These are phyloP conservation scores for Mycena maculata DNA, from an alignment of 768 basidiomycete genomes.

Conservation along the genomic window DNA sequence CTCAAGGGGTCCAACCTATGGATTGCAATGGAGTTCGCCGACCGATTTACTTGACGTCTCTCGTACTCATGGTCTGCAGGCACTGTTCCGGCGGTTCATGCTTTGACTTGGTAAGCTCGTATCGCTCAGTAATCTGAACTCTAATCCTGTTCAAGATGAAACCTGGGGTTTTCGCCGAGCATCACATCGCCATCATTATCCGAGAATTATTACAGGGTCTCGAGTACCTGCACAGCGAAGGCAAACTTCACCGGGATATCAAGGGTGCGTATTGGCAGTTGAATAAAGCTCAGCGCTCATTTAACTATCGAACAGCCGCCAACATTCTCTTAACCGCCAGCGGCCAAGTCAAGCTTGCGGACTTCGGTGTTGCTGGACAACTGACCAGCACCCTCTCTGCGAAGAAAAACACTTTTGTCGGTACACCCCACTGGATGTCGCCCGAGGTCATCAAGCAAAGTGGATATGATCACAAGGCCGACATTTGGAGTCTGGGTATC, in stretches of 20 bases:
- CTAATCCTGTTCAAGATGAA: slow-evolving; percentile 79
- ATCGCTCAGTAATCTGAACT: slow-evolving; percentile 24
- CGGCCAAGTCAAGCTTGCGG: slow-evolving; percentile 97
- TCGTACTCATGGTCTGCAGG: slow-evolving; percentile 50
- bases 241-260: slow-evolving; percentile 98
- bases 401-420: slow-evolving; percentile 98
- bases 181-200: slow-evolving; percentile 98
- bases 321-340: slow-evolving; percentile 93
- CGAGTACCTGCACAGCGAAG: slow-evolving; percentile 95
- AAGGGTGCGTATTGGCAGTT: slow-evolving; percentile 74
- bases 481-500: slow-evolving; percentile 98
- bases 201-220: slow-evolving; percentile 92
- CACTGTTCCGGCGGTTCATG: slow-evolving; percentile 99
- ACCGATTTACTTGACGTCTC: background rate
- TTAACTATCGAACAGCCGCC: slow-evolving; percentile 68
- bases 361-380: slow-evolving; percentile 99
- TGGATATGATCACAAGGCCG: slow-evolving; percentile 98
- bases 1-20: slow-evolving; percentile 96
- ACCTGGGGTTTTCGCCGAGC: slow-evolving; percentile 96
- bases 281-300: slow-evolving; percentile 16
- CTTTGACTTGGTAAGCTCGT: slow-evolving; percentile 84
- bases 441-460: slow-evolving; percentile 99
- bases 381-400: slow-evolving; percentile 91
- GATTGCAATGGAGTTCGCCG: slow-evolving; percentile 96
- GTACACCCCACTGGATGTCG: slow-evolving; percentile 99